phyloP scores from a whole-genome alignment of 2,329 filamentous ascomycete species.

The Rhinocladiella similis region DNA sequence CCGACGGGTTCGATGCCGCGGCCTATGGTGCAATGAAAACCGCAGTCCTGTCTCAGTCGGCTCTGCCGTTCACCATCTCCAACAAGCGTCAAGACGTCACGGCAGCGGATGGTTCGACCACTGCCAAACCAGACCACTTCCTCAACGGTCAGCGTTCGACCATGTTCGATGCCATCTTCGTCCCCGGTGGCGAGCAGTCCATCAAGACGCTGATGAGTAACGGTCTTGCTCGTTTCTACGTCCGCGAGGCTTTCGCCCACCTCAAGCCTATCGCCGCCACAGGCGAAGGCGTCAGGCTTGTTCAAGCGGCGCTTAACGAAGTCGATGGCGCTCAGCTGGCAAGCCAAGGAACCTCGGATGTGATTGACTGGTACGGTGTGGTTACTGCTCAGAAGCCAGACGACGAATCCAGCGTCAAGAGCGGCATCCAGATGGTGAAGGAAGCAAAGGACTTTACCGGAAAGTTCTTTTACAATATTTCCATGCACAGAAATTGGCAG shows the following conservation, averaged over 20 bases:
- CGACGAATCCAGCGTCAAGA: conserved; percentile 48
- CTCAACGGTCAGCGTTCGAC: conserved; percentile 75
- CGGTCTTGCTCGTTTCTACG: conserved; percentile 73
- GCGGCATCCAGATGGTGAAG: conserved; percentile 64
- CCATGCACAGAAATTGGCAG: conserved; percentile 71
- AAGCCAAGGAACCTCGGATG: conserved; percentile 42
- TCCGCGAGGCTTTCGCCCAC: conserved; percentile 79
- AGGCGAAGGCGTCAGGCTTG: conserved; percentile 67
- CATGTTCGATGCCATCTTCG: conserved; percentile 77
- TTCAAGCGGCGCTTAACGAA: conserved; percentile 49
- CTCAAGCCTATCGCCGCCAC: conserved; percentile 76
- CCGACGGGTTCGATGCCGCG: conserved; percentile 70
- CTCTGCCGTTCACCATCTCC: conserved; percentile 72
- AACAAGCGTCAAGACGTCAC: conserved; percentile 65
- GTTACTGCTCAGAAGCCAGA: conserved; percentile 65
- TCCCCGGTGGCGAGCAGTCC: conserved; percentile 70
- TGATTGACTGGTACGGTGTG: conserved; percentile 72
- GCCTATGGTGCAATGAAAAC: conserved; percentile 66
- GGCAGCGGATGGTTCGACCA: conserved; percentile 36
- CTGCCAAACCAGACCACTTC: conserved; percentile 70
- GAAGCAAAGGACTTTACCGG: conserved; percentile 69
- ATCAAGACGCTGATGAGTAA: conserved; percentile 65
- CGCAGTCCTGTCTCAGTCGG: conserved; percentile 61
- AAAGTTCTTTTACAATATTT: conserved; percentile 68
- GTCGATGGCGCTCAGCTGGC: conserved; percentile 53